Evolutionary conservation across 225 moss, liverwort and hornwort species (phyloP).

Genomic region (Marchantia paleacea): DNA sequence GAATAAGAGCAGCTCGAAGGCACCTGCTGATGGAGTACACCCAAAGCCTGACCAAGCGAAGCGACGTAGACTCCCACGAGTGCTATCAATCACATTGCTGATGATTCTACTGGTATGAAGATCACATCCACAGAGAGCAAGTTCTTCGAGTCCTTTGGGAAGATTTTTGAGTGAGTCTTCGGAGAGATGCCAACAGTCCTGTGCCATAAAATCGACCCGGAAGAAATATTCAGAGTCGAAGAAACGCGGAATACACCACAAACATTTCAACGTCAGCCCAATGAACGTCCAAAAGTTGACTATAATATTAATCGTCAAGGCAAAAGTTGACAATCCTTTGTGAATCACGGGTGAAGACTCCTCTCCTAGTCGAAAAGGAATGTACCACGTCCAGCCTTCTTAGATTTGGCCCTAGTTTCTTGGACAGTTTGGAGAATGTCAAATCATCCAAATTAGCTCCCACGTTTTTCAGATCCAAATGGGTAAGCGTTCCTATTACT

Average conservation of each 20-base stretch:
- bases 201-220: neutral
- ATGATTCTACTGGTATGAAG: conserved; percentile 62
- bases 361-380: neutral
- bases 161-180: conserved; percentile 43
- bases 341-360: neutral
- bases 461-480: conserved; percentile 60
- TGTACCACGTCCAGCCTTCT: conserved; percentile 57
- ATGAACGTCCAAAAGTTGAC: no score
- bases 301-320: no score
- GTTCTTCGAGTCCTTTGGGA: conserved; percentile 61
- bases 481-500: conserved; percentile 47
- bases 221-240: neutral
- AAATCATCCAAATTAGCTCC: conserved; percentile 54
- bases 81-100: conserved; percentile 42
- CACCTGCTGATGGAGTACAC: conserved; percentile 45
- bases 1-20: conserved; percentile 48
- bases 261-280: no score
- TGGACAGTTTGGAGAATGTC: conserved; percentile 44
- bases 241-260: neutral
- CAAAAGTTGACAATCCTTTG: neutral
- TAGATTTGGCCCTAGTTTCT: conserved; percentile 48
- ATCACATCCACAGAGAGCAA: conserved; percentile 69
- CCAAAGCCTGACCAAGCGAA: conserved; percentile 88
- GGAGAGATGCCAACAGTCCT: conserved; percentile 74
- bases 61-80: conserved; percentile 50